Evolutionary conservation across 768 basidiomycete genomes (phyloP).

Genomic region (Hygrophorus russula): DNA sequence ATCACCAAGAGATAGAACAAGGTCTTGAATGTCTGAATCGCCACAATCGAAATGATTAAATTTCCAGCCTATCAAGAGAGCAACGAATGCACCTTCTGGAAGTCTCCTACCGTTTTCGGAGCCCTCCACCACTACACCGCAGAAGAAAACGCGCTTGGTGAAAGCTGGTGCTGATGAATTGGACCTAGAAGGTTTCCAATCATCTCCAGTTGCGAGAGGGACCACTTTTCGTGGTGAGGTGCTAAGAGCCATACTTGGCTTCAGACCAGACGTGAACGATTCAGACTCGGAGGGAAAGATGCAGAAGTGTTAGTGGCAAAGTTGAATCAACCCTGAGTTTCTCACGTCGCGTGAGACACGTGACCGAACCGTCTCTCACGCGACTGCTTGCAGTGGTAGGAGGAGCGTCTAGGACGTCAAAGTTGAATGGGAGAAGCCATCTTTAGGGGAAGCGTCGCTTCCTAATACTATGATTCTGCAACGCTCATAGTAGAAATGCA

Average conservation of each 20-base stretch:
- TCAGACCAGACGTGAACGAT: too few relatives aligned
- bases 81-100: slow-evolving; percentile 41
- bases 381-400: too few relatives aligned
- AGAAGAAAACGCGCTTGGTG: slow-evolving; percentile 80
- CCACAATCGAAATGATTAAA: not conserved
- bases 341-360: too few relatives aligned
- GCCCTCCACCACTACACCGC: slow-evolving; percentile 83
- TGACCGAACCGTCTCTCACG: too few relatives aligned
- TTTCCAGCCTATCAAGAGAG: slow-evolving; percentile 41
- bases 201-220: slow-evolving; percentile 63
- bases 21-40: slow-evolving; percentile 58
- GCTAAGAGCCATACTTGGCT: slow-evolving; percentile 44
- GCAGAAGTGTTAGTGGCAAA: too few relatives aligned
- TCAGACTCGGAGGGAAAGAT: too few relatives aligned
- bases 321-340: too few relatives aligned
- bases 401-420: too few relatives aligned
- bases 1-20: slow-evolving; percentile 68
- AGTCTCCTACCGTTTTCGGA: slow-evolving; percentile 60
- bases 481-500: not conserved
- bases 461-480: too few relatives aligned
- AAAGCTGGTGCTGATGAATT: slow-evolving; percentile 28
- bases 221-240: slow-evolving; percentile 65
- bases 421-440: too few relatives aligned
- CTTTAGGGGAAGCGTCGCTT: too few relatives aligned
- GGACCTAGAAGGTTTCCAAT: slow-evolving; percentile 30